Base-by-base conservation (phyloP, 1,284 basidiomycete species). In the Ganoderma boninense region DNA sequence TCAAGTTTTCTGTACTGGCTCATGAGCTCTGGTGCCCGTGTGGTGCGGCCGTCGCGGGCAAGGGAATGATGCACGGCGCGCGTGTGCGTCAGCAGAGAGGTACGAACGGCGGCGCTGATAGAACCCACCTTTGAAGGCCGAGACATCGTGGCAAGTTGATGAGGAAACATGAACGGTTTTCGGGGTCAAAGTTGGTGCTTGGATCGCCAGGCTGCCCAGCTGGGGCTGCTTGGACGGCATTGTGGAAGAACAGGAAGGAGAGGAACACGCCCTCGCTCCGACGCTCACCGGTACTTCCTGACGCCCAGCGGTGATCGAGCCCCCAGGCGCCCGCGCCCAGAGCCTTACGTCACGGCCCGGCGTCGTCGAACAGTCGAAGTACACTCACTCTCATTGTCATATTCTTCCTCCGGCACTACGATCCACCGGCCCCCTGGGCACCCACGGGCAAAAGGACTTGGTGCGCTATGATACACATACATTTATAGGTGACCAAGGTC, bases 1-100 rank as follows among this genome's bases (percentile, higher is more conserved):
- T 97, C 95, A 8, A 97, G 84, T 75, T 88, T 91, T 75, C 95
- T 87, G 80, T 97, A 96, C 80, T 97, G 94, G 78, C 87, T 90
- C 81, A 97, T 87, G 76, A 96, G 89, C 74, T 95, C 95, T 97
- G 78, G 46, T 40, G 11, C 38, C 38, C 38, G 38, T 40, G 38
- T 11, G 38, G 38, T 26, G n/a, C 32, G 54, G 69, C 61, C 60
- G 26, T 57, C 44, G 46, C 54, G 61, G 42, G 68, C 68, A 68
- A 66, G 59, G 67, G 57, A 32, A 57, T 40, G 32, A 56, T 44
- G 10, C 57, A 62, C 32, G 49, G 54, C 54, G 54, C 23, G 32
- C n/a, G 52, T 64, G 54, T 26, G 32, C n/a, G 59, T 66, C 46
- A 64, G 44, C 26, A 52, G 57, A n/a, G 42, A 35, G 57, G 56